Percentiles rank a stretch among this genome's conserved stretches.
Conservation (phyloP, 306 rosid genomes). For the Begonia fuchsioides region DNA sequence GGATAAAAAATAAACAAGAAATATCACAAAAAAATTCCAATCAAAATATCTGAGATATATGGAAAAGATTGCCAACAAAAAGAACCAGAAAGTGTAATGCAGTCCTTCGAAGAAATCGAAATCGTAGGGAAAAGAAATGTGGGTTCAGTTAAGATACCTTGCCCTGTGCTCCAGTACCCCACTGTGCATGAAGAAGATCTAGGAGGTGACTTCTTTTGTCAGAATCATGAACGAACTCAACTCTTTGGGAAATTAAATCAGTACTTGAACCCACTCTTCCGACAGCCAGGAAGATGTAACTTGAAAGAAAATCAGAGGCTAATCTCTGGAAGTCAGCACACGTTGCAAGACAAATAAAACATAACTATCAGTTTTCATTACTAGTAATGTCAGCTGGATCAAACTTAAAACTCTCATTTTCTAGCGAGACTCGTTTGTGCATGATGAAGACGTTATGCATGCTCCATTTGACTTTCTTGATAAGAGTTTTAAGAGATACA, state of each 20-base stretch:
- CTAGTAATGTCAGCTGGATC: too few species aligned
- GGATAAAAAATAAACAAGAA: too few species aligned
- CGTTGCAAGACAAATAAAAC: too few species aligned
- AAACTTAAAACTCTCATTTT: too few species aligned
- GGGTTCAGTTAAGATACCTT: slow-evolving; percentile 33
- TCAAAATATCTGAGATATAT: too few species aligned
- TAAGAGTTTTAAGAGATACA: too few species aligned
- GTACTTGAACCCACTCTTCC: slow-evolving; percentile 99
- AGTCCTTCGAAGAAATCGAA: background rate
- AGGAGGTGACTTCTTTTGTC: slow-evolving; percentile 94
- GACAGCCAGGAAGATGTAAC: slow-evolving; percentile 77
- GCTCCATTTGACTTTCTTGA: too few species aligned
- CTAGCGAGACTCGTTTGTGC: too few species aligned
- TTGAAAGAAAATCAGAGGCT: slow-evolving; percentile 85
- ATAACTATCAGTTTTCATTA: too few species aligned
- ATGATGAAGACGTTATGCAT: too few species aligned
- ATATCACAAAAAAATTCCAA: too few species aligned
- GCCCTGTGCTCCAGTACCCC: slow-evolving; percentile 52
- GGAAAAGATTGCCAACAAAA: background rate
- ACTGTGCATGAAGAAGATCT: slow-evolving; percentile 96
- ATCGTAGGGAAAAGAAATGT: too few species aligned
- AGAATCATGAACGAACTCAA: slow-evolving; percentile 76
- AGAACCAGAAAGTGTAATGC: background rate
- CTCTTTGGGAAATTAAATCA: slow-evolving; percentile 87
- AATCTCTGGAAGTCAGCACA: slow-evolving; percentile 43